Evolutionary conservation across 371 early-diverging fungal species (phyloP), one percentile per base, ranked within the genome.

Genomic region (Mortierella sp.): DNA sequence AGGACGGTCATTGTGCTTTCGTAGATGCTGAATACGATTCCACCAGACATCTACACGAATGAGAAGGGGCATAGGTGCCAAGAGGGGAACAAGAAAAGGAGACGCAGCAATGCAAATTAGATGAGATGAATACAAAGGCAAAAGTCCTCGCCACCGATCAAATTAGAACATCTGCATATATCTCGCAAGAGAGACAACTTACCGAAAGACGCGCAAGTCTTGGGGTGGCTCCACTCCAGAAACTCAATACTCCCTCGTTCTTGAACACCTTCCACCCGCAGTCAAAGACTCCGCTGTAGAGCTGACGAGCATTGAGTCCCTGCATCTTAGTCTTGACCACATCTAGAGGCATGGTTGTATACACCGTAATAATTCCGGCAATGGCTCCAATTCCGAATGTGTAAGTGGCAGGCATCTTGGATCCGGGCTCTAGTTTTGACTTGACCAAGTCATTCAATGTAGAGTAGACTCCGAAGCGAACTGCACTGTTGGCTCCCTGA

Each of bases 291-390:
- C 91, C 92, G 38, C 89, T 90, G 79, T 97, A 97, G 46, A 93
- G 87, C 16, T 79, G 80, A 21, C 87, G 87, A 1, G 96, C 96
- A 78, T 94, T 91, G 8, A 95, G 84, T 24, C 94, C 93, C 87
- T 98, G 98, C 97, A 97, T 96, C 73, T 95, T 93, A 4, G 98
- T 98, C 89, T 98, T 98, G 72, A 97, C 91, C 7, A 97, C 97
- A 88, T 98, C 98, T 29, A 98, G 78, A 3, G 98, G 98, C 98
- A 97, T 97, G 1, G 98, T 98, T 0, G 95, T 86, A 78, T 97
- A 97, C 0, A 97, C 97, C 1, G 98, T 97, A 32, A 97, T 92
- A 72, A 93, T 94, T 16, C 98, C 98, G 0, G 98, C 98, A 75
- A 94, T 86, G 75, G 92, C 92, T 63, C 97, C 97, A 48, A 94